Base-by-base conservation (phyloP, 2,329 filamentous ascomycete genomes). In the Colletotrichum lindemuthianum region DNA sequence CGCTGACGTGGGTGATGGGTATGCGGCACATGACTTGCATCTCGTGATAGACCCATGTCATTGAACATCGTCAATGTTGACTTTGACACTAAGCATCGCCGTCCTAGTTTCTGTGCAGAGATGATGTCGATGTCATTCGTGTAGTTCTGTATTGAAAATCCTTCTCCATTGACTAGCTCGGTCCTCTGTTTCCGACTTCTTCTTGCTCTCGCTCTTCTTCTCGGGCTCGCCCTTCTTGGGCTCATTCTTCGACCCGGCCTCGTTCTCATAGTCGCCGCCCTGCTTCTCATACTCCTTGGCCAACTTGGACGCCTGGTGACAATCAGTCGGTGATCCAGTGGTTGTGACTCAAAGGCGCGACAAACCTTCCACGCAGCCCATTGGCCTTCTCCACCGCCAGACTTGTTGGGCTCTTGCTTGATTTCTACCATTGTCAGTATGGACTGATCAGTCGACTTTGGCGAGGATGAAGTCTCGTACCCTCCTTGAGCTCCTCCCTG, bases 211-310 rank as follows among this genome's bases (percentile, higher is more conserved):
- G 39, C 69, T 72, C 67, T 75, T 74, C 8, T 69, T 67, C 47
- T 71, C 60, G 1, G 72, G 73, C 8, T 63, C 59, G 16, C 73
- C 73, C 61, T 69, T 72, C 64, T 72, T 70, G 1, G 72, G 71
- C 60, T 74, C 71, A 33, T 79, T 79, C 67, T 80, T 79, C 8
- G 77, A 79, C 0, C 76, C 76, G 0, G 77, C 65, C 67, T 78
- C 73, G 40, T 80, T 76, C 69, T 79, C 76, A 53, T 79, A 80
- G 1, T 70, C 77, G 4, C 78, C 77, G 1, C 78, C 78, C 44
- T 76, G 75, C 67, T 76, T 77, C 70, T 80, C 77, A 53, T 80
- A 79, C 67, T 79, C 77, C 59, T 81, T 79, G 2, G 76, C 76
- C 4, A 79, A 69, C 67, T 79, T 79, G 3, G 71, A 68, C 2